These are phyloP conservation scores for Penicillium sp. DNA, from an alignment of 2,329 filamentous ascomycete species.

Conservation along the genomic window DNA sequence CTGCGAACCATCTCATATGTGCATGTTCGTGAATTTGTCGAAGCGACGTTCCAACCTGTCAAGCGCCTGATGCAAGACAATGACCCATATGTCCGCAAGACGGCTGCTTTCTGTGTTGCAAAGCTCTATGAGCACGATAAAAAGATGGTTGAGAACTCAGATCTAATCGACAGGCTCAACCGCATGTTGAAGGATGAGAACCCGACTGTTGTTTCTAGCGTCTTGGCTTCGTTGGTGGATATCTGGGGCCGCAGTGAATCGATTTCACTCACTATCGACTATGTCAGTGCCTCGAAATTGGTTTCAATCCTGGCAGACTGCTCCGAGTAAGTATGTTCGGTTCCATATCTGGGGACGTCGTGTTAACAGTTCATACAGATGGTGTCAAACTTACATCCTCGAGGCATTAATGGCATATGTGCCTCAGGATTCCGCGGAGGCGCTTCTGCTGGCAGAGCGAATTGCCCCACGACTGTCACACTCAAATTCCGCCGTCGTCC, in stretches of 20 bases:
- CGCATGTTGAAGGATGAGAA: constrained; percentile 87
- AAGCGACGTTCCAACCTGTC: constrained; percentile 75
- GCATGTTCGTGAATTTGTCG: constrained; percentile 90
- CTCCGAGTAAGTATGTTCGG: constrained; percentile 63
- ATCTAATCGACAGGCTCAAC: constrained; percentile 87
- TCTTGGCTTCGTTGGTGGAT: constrained; percentile 82
- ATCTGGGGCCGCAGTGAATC: constrained; percentile 97
- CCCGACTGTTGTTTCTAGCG: constrained; percentile 91
- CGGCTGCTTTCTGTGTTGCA: constrained; percentile 87
- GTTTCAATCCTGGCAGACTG: constrained; percentile 93
- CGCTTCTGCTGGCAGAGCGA: constrained; percentile 78
- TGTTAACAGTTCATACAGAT: constrained; percentile 47
- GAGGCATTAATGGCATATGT: constrained; percentile 97
- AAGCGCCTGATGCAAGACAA: constrained; percentile 73
- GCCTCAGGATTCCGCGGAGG: constrained; percentile 81
- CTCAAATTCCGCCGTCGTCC: constrained; percentile 89
- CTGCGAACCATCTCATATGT: constrained; percentile 95
- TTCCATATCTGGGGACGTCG: neutral
- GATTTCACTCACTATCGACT: constrained; percentile 97
- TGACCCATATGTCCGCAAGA: constrained; percentile 96
- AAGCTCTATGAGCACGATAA: constrained; percentile 97
- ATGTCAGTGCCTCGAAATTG: constrained; percentile 94
- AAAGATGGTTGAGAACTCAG: constrained; percentile 77
- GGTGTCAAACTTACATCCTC: constrained; percentile 97
- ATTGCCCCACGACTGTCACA: constrained; percentile 93